Base-by-base conservation (phyloP, 2,329 filamentous ascomycete species). In the Lecanicillium sp. region DNA sequence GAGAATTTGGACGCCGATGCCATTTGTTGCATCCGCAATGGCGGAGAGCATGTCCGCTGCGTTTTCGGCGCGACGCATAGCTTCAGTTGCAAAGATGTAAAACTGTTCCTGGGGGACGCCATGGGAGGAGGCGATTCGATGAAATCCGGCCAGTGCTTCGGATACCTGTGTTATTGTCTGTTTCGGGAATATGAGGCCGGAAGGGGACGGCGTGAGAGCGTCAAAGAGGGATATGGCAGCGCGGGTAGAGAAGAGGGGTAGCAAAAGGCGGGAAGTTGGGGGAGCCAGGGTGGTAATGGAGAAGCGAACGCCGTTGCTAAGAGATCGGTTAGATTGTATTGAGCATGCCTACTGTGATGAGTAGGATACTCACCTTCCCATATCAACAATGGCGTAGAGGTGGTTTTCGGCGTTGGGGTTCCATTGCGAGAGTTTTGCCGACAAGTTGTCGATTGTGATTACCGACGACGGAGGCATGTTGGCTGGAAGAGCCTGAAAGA, bases 251-350 rank as follows among this genome's bases (percentile, higher is more conserved):
- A 86, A 94, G 40, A 95, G 52, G 18, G 83, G 89, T 14, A 73
- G 79, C 30, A 95, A 71, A 17, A 88, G 76, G 17, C 88, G 82
- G 17, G 83, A 71, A 29, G 68, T 75, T 4, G 78, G 75, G 16
- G 83, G 80, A 4, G 79, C 73, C n/a, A 94, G 71, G 48, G 87
- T 80, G 8, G 87, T 85, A 52, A 95, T 86, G 32, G 86, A 90
- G 68, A 94, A 94, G 40, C 89, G 85, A 51, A 95, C 90, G 51
- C 88, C 89, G 67, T 95, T 95, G 67, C 87, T 86, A 48, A 8
- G 29, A 34, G 9, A 19, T 16, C 4, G 16, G 37, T 13, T 19
- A 33, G 12, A 7, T 28, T 14, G 37, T 43, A 31, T 16, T 22
- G 38, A 35, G 43, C 48, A 40, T 43, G 16, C 16, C 16, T 9